Percentiles rank a stretch among this genome's conserved stretches.
Evolutionary conservation across 306 rosid genomes (phyloP).

Genomic region (Urtica urens): DNA sequence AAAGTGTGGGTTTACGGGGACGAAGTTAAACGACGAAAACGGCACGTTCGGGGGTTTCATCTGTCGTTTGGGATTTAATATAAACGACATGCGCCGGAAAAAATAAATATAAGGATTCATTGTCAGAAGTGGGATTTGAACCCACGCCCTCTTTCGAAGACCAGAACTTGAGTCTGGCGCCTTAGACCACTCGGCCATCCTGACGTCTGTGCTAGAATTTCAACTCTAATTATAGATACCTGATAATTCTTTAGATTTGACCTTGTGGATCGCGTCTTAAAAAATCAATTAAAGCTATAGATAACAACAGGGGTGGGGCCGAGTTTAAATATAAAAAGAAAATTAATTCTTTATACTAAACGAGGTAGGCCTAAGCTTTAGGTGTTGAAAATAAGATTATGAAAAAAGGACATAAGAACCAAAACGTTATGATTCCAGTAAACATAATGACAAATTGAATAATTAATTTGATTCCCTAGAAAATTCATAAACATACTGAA

Average conservation of each 20-base stretch:
- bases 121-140: conserved; percentile 31
- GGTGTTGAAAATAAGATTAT: too few relatives aligned
- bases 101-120: too few relatives aligned
- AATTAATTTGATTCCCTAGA: too few relatives aligned
- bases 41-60: too few relatives aligned
- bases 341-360: too few relatives aligned
- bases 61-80: background rate
- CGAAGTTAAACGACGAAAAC: background rate
- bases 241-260: background rate
- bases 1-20: background rate
- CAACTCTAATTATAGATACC: background rate
- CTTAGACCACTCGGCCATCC: too few relatives aligned
- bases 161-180: conserved; percentile 33
- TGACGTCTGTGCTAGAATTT: background rate
- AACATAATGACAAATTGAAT: too few relatives aligned
- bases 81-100: background rate
- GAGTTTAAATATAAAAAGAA: too few relatives aligned
- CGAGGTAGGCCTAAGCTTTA: too few relatives aligned
- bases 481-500: too few relatives aligned
- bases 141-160: conserved; percentile 30
- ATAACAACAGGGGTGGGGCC: background rate
- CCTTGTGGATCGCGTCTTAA: background rate
- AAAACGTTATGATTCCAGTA: too few relatives aligned
- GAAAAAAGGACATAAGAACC: too few relatives aligned
- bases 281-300: background rate